Base-by-base conservation (phyloP, 257 asterid species). In the Gentiana dahurica region DNA sequence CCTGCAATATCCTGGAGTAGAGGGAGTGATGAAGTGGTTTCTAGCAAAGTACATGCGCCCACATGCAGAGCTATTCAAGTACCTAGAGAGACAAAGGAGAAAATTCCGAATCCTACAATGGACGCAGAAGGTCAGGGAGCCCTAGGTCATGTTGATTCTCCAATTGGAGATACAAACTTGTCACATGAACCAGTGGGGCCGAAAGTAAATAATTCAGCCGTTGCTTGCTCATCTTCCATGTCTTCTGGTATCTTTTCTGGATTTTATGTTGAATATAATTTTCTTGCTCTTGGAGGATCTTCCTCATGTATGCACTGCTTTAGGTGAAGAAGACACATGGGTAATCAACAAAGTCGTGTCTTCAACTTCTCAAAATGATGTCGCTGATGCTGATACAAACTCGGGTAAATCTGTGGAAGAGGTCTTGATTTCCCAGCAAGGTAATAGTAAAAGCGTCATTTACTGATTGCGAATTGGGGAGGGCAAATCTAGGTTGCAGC, bases 401-500 rank as follows among this genome's bases (percentile, higher is more conserved):
- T 12, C 4, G 41, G 46, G 39, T 4, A 55, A 44, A 55, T 64
- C 58, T 43, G 62, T 37, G 34, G 66, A 34, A 10, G 65, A 63
- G 33, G 59, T 53, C n/a, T 34, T 66, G 59, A 53, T 36, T 51
- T 58, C 60, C 65, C 39, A 60, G 72, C 72, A 78, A 77, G 85
- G 70, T 63, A 57, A 34, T 15, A n/a, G 12, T 49, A 49, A 12
- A 8, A 41, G 10, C 46, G 9, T 41, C 46, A 41, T 41, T 41
- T 41, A 3, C 46, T 41, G 46, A 41, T 41, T 41, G 6, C 9
- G 8, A 10, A 5, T 7, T 41, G 46, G 46, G 46, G 46, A 41
- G 46, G 45, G 45, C 24, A 24, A 24, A 24, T 24, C 24, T 24
- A 24, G 24, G 24, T 24, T 24, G 24, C 24, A 24, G 24, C 24